Percentiles rank a stretch among this genome's conserved stretches.
These are phyloP conservation scores for Melampsora americana DNA, from an alignment of 1,284 basidiomycete genomes.

Conservation along the genomic window DNA sequence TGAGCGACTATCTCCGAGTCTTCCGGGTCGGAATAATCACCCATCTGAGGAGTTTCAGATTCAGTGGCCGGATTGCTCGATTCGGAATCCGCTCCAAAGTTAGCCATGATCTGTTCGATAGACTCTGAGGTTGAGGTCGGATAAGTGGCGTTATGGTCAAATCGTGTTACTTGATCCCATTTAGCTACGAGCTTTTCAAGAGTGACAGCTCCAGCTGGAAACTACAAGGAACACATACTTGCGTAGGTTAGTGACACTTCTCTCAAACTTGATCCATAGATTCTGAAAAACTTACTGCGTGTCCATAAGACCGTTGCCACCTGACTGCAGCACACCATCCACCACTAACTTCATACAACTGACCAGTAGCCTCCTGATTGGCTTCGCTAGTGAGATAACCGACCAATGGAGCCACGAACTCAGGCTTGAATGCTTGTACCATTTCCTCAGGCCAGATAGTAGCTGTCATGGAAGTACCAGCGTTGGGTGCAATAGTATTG, in stretches of 20 bases:
- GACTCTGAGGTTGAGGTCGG: slow-evolving; percentile 67
- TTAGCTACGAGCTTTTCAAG: slow-evolving; percentile 74
- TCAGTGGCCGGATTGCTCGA: slow-evolving; percentile 44
- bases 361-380: slow-evolving; percentile 71
- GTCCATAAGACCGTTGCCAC: slow-evolving; percentile 86
- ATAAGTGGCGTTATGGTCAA: slow-evolving; percentile 70
- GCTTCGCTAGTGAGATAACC: slow-evolving; percentile 82
- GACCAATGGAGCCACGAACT: slow-evolving; percentile 84
- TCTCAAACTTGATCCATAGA: background rate
- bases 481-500: slow-evolving; percentile 84
- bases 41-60: slow-evolving; percentile 47
- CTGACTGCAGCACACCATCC: slow-evolving; percentile 89
- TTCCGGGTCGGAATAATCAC: slow-evolving; percentile 69
- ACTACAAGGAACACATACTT: background rate
- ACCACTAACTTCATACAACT: slow-evolving; percentile 81
- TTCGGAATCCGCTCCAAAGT: slow-evolving; percentile 67
- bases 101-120: slow-evolving; percentile 65
- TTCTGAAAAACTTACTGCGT: slow-evolving; percentile 51
- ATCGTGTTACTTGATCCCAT: slow-evolving; percentile 77
- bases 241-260: background rate
- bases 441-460: slow-evolving; percentile 76
- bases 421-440: slow-evolving; percentile 93
- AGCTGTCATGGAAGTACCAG: slow-evolving; percentile 64
- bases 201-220: slow-evolving; percentile 75
- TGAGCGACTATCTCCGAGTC: slow-evolving; percentile 78